phyloP scores from a whole-genome alignment of 1,284 basidiomycete genomes.

The Entoloma clypeatum region DNA sequence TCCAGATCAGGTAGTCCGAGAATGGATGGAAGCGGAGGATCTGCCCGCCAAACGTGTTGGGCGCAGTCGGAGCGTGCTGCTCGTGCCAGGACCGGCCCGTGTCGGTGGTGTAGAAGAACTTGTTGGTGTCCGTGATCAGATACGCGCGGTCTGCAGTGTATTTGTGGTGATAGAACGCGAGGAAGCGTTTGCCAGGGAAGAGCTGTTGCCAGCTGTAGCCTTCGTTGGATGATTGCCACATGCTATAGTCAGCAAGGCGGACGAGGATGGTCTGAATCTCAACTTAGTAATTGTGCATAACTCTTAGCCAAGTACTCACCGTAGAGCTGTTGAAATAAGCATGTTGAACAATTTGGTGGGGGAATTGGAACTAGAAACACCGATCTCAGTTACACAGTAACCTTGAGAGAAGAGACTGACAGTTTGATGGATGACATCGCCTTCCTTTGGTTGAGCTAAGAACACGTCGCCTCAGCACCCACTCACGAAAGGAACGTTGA shows the following conservation, averaged over 20 bases:
- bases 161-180: constrained; percentile 84
- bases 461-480: constrained; percentile 1
- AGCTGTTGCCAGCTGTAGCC: constrained; percentile 87
- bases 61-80: constrained; percentile 58
- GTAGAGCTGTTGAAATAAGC: constrained; percentile 80
- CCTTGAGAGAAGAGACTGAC: constrained; percentile 36
- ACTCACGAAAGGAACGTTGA: background rate
- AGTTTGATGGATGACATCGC: constrained; percentile 65
- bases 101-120: constrained; percentile 82
- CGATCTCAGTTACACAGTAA: constrained; percentile 1
- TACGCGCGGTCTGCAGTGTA: constrained; percentile 83
- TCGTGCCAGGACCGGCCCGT: constrained; percentile 73
- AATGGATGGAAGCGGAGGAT: constrained; percentile 88
- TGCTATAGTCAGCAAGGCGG: constrained; percentile 69
- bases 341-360: constrained; percentile 67
- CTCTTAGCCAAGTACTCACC: constrained; percentile 32
- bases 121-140: constrained; percentile 70
- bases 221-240: constrained; percentile 95
- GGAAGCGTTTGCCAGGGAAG: constrained; percentile 58
- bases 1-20: constrained; percentile 89
- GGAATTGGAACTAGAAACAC: constrained; percentile 63
- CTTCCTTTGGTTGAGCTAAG: constrained; percentile 70
- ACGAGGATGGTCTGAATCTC: constrained; percentile 72
- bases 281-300: background rate
- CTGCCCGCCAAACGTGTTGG: constrained; percentile 77